A percentile compares a stretch with the other conserved stretches of the same genome.
phyloP scores from a whole-genome alignment of 2,329 filamentous ascomycete genomes.

The Xylariaceae sp. region DNA sequence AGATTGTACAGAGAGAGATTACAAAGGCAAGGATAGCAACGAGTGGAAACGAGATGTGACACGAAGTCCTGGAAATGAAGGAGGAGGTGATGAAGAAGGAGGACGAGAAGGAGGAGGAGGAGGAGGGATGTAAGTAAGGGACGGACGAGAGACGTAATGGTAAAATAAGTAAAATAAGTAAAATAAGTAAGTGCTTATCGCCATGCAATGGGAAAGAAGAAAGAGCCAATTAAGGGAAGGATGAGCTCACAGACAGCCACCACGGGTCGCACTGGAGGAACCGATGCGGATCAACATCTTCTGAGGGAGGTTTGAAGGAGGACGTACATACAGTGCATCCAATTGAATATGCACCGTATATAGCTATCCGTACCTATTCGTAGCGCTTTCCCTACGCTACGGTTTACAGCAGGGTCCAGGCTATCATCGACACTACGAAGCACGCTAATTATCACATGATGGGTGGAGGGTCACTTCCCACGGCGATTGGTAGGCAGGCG shows the following conservation, averaged over 20 bases:
- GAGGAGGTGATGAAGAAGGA: background rate
- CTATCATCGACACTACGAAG: too few species aligned
- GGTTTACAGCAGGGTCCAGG: too few species aligned
- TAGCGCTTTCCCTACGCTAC: too few species aligned
- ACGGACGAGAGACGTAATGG: constrained; percentile 7
- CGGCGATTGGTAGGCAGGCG: too few species aligned
- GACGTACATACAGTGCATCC: background rate
- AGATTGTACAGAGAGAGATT: constrained; percentile 15
- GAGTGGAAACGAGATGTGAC: constrained; percentile 16
- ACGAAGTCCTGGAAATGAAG: constrained; percentile 7
- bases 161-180: background rate
- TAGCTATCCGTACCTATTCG: background rate
- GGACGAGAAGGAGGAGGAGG: background rate
- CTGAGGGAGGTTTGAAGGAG: background rate
- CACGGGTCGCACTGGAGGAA: background rate
- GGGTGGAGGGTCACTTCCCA: too few species aligned
- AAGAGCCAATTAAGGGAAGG: background rate
- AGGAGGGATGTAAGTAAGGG: constrained; percentile 4
- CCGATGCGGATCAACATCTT: background rate
- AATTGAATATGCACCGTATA: background rate
- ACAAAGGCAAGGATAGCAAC: constrained; percentile 17
- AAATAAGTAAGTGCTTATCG: background rate
- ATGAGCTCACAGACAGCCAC: background rate
- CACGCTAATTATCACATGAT: too few species aligned
- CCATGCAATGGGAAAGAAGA: background rate